A percentile compares a stretch with the other conserved stretches of the same genome.
Conservation (phyloP, 768 basidiomycete genomes). For the Tulasnella sp. region DNA sequence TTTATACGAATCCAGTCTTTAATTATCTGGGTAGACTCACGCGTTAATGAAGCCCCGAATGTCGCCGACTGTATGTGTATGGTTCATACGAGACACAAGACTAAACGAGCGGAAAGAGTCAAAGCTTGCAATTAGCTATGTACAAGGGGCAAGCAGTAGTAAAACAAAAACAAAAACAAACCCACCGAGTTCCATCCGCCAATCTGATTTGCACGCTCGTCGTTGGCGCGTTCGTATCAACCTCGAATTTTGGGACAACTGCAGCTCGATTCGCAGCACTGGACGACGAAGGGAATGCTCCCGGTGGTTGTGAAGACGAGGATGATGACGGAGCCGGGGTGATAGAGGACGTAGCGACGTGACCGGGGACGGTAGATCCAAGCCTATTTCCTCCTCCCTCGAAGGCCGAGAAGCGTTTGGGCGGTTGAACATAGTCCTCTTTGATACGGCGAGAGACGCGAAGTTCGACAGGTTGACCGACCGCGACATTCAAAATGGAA, state of each 20-base stretch:
- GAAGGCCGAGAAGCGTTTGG: conserved; percentile 43
- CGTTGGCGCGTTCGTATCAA: conserved; percentile 70
- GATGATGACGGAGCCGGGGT: background rate
- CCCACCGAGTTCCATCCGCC: conserved; percentile 78
- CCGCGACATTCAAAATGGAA: conserved; percentile 55
- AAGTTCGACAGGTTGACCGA: conserved; percentile 76
- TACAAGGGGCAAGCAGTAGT: background rate
- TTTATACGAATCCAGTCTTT: too few species aligned
- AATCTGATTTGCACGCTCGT: conserved; percentile 86
- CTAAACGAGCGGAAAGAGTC: too few species aligned
- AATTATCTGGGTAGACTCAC: conserved; percentile 44
- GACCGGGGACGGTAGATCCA: conserved; percentile 58
- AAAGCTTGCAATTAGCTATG: too few species aligned
- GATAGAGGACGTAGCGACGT: conserved; percentile 18
- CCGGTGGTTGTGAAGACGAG: conserved; percentile 38
- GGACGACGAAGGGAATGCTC: conserved; percentile 38
- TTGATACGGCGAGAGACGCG: conserved; percentile 55
- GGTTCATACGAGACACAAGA: conserved; percentile 77
- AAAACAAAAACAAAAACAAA: background rate
- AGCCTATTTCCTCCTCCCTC: conserved; percentile 68
- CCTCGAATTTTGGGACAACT: conserved; percentile 53
- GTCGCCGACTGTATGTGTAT: conserved; percentile 79
- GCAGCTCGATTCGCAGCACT: conserved; percentile 27
- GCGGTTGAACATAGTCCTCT: conserved; percentile 59
- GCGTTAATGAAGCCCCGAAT: conserved; percentile 81